A percentile compares a stretch with the other conserved stretches of the same genome.
Conservation (phyloP, 2,329 filamentous ascomycete species). For the Fusarium armeniacum region DNA sequence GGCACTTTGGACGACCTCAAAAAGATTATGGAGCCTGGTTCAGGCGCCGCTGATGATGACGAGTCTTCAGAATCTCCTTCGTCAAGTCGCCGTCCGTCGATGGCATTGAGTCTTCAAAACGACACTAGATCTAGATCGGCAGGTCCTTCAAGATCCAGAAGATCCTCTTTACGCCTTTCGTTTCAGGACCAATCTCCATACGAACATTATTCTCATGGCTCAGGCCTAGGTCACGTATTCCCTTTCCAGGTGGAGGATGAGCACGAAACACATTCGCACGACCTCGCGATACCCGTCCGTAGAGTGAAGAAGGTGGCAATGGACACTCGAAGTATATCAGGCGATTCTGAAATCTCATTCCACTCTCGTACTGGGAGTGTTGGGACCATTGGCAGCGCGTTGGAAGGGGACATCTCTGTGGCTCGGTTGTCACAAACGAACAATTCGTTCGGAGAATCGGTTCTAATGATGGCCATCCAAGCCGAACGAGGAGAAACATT, state of each 20-base stretch:
- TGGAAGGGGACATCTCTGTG: slow-evolving; percentile 89
- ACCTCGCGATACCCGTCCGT: slow-evolving; percentile 56
- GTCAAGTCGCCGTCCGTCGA: slow-evolving; percentile 62
- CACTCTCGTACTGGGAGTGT: slow-evolving; percentile 84
- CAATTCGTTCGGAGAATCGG: slow-evolving; percentile 80
- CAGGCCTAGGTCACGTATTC: slow-evolving; percentile 85
- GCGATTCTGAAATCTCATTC: slow-evolving; percentile 85
- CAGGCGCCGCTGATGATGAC: slow-evolving; percentile 63
- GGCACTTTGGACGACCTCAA: slow-evolving; percentile 82
- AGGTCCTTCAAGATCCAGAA: slow-evolving; percentile 50
- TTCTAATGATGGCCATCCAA: slow-evolving; percentile 88
- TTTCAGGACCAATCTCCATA: slow-evolving; percentile 50
- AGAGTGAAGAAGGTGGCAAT: slow-evolving; percentile 85
- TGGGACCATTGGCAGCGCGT: slow-evolving; percentile 77
- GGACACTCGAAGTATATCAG: slow-evolving; percentile 90
- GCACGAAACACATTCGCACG: slow-evolving; percentile 53
- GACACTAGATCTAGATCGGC: slow-evolving; percentile 50
- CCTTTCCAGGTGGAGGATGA: slow-evolving; percentile 78
- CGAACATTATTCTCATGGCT: slow-evolving; percentile 68
- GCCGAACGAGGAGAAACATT: slow-evolving; percentile 79
- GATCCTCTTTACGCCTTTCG: slow-evolving; percentile 59
- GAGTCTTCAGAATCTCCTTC: slow-evolving; percentile 58
- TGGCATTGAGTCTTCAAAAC: slow-evolving; percentile 64
- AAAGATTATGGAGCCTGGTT: slow-evolving; percentile 81
- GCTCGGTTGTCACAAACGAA: slow-evolving; percentile 81